Base-by-base conservation (phyloP, 1,284 basidiomycete genomes). In the Ustilago cynodontis region DNA sequence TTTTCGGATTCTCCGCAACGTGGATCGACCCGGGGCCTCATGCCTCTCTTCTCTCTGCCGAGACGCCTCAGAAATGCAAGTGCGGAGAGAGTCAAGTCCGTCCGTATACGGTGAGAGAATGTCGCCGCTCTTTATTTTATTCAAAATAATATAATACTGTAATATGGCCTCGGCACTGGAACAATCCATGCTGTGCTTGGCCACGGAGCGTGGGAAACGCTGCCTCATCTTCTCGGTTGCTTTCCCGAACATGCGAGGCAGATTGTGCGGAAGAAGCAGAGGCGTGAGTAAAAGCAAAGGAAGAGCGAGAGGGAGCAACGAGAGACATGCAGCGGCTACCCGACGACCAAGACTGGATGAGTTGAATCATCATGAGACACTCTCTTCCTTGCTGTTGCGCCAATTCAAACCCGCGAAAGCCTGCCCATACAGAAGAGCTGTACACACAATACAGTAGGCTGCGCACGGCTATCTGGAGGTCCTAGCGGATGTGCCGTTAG, bases 1-100 rank as follows among this genome's bases (percentile, higher is more conserved):
- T 26, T 49, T 49, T 49, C 47, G 47, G 26, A 18, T 49, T 43
- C 41, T 43, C 41, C 41, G 41, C 41, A 43, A 43, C 20, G 20
- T 43, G 41, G 41, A 22, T 43, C 37, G 13, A 10, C 18, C 37
- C 37, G 18, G 13, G 16, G 37, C 37, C 41, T 43, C 20, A 20
- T 20, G 18, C 41, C 20, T 20, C n/a, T n/a, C 8, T 7, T 18
- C 41, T 43, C n/a, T 20, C 20, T 18, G n/a, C 31, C 6, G 31
- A 33, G 41, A 20, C 10, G n/a, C n/a, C 4, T 43, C 41, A 20
- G n/a, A 20, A 18, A 43, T 43, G 41, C n/a, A 43, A 43, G 41
- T 43, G 7, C 41, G 41, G 41, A 43, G 41, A 22, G n/a, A n/a
- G n/a, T n/a, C n/a, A n/a, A n/a, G n/a, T n/a, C n/a, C n/a, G n/a